Evolutionary conservation across 495 filamentous ascomycete species (phyloP).

Genomic region (Hamigera avellanea): DNA sequence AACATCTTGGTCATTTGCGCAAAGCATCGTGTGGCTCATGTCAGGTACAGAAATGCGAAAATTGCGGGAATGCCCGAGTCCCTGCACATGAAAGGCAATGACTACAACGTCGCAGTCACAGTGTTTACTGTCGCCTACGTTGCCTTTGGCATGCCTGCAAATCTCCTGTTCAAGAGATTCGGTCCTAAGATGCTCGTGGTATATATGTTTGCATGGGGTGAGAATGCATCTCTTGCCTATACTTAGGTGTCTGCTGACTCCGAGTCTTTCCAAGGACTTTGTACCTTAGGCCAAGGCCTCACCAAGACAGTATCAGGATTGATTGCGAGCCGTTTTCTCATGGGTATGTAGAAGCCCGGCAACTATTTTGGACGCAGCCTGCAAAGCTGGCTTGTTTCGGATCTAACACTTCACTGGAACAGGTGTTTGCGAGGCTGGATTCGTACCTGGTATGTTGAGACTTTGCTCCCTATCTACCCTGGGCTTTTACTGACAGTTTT

Average conservation of each 20-base stretch:
- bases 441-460: constrained; percentile 32
- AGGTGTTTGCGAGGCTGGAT: constrained; percentile 35
- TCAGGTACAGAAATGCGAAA: constrained; percentile 32
- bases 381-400: no score
- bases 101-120: constrained; percentile 42
- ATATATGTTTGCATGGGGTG: constrained; percentile 40
- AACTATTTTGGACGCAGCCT: background rate
- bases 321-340: constrained; percentile 36
- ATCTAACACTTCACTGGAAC: background rate
- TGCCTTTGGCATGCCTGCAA: constrained; percentile 46
- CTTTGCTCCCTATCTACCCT: background rate
- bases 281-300: constrained; percentile 42
- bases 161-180: constrained; percentile 52
- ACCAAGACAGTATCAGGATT: constrained; percentile 35
- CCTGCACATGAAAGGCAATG: constrained; percentile 32
- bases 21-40: background rate
- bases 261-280: constrained; percentile 8
- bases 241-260: constrained; percentile 1
- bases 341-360: constrained; percentile 23
- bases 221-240: background rate
- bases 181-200: constrained; percentile 37
- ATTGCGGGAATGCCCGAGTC: constrained; percentile 41
- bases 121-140: constrained; percentile 50
- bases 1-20: constrained; percentile 3
- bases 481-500: no score